Conservation (phyloP, 2,329 filamentous ascomycete genomes). For the Cercospora janseana region DNA sequence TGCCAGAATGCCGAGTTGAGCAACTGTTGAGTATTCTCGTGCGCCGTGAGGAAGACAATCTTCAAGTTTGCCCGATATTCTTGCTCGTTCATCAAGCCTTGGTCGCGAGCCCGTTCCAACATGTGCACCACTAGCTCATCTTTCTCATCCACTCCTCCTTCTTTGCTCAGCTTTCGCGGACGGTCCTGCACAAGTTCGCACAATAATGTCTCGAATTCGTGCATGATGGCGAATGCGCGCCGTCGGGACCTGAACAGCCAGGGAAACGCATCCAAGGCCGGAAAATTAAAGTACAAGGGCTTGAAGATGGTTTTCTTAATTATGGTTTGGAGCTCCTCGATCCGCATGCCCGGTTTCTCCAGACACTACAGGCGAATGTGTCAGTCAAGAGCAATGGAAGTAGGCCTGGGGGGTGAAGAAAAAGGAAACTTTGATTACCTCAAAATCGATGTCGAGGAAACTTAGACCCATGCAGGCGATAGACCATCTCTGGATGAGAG, state of each 20-base stretch:
- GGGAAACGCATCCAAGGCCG: slow-evolving; percentile 6
- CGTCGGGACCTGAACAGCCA: no score
- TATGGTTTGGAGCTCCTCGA: slow-evolving; percentile 6
- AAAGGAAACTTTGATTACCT: no score
- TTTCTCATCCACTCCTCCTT: neutral
- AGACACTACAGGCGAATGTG: no score
- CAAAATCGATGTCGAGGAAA: slow-evolving; percentile 1
- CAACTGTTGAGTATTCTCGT: slow-evolving; percentile 13
- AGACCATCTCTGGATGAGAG: slow-evolving; percentile 10
- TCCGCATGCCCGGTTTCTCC: neutral
- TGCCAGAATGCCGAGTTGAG: slow-evolving; percentile 5
- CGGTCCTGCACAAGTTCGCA: no score
- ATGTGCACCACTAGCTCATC: neutral
- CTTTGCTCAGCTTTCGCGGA: no score
- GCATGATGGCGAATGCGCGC: no score
- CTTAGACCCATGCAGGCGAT: slow-evolving; percentile 6
- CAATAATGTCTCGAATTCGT: no score
- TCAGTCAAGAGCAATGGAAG: no score
- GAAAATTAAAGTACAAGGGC: slow-evolving; percentile 15
- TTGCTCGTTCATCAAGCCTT: neutral
- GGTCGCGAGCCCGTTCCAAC: neutral
- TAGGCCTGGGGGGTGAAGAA: no score
- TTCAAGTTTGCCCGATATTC: slow-evolving; percentile 12
- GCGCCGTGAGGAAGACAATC: slow-evolving; percentile 9
- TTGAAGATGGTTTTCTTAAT: slow-evolving; percentile 9